Percentiles rank a stretch among this genome's conserved stretches.
Evolutionary conservation across 177 flowering plant genomes (phyloP).

Genomic region (Telopea speciosissima): DNA sequence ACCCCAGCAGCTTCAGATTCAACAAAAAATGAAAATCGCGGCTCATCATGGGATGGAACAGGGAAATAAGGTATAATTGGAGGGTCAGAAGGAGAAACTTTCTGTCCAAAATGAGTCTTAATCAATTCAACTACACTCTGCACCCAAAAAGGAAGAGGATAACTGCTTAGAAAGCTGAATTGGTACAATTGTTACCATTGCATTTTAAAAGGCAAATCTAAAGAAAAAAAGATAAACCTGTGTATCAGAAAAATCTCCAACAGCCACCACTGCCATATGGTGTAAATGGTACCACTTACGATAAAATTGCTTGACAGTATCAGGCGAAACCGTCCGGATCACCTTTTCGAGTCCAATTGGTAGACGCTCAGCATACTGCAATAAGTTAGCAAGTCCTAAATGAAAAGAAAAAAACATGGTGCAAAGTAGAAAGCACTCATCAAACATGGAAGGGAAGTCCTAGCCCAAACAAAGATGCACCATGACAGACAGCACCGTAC

Average conservation of each 20-base stretch:
- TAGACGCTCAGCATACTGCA: conserved; percentile 90
- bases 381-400: conserved; percentile 10
- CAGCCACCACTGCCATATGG: conserved; percentile 92
- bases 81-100: conserved; percentile 37
- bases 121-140: conserved; percentile 87
- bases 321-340: conserved; percentile 69
- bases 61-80: conserved; percentile 49
- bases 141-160: conserved; percentile 7
- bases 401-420: background rate
- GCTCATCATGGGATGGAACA: conserved; percentile 74
- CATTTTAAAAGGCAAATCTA: conserved; percentile 6
- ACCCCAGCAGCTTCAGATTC: conserved; percentile 99
- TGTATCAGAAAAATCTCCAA: conserved; percentile 90
- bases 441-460: background rate
- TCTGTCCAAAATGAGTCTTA: conserved; percentile 66
- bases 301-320: conserved; percentile 71
- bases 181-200: background rate
- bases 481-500: background rate
- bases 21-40: conserved; percentile 80
- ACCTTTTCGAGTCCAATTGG: conserved; percentile 94
- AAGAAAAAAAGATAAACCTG: conserved; percentile 40
- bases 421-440: background rate
- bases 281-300: conserved; percentile 78
- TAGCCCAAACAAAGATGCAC: background rate
- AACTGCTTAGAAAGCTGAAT: background rate